Base-by-base conservation (phyloP, 1,284 basidiomycete genomes). In the Marasmius sp. region DNA sequence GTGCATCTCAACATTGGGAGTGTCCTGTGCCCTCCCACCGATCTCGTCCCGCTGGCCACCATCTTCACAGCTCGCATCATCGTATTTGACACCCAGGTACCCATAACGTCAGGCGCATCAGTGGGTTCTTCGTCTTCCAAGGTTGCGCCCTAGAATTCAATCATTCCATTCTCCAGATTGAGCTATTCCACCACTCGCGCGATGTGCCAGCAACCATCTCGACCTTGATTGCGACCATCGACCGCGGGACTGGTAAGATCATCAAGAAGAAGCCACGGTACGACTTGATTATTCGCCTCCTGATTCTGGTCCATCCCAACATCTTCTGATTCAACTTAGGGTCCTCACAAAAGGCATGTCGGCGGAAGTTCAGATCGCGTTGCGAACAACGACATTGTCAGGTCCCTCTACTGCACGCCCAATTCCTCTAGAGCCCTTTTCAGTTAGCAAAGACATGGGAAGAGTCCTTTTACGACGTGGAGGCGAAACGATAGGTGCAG, bases 371-470 rank as follows among this genome's bases (percentile, higher is more conserved):
- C 88, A 93, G 69, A 87, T 99, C 57, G 84, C 86, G 2, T 71
- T 97, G 22, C 85, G 94, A 20, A 78, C 80, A 2, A 78, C 81
- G 6, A 77, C 80, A 14, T 77, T 84, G 49, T 82, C 82, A 1
- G 82, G 84, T 4, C 74, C 83, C 8, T 71, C 81, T 0, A 72
- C 75, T 36, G 78, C 80, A 38, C 81, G 86, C 9, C 82, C 87
- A 1, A 89, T 97, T 36, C 93, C 95, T 2, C 72, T 97, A 18
- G 97, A 99, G 72, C 85, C 92, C 1, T 97, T 97, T 65, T 76
- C 87, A 3, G 79, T 80, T n/a, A 98, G 95, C 77, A 98, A 98
- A 76, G 94, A 97, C 66, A 97, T 99, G 97, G 96, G 96, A 0
- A 81, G 97, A 48, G 85, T 99, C 52, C 74, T 99, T 58, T 81